Conservation (phyloP, 768 basidiomycete genomes). For the Melanogaster broomeanus region DNA sequence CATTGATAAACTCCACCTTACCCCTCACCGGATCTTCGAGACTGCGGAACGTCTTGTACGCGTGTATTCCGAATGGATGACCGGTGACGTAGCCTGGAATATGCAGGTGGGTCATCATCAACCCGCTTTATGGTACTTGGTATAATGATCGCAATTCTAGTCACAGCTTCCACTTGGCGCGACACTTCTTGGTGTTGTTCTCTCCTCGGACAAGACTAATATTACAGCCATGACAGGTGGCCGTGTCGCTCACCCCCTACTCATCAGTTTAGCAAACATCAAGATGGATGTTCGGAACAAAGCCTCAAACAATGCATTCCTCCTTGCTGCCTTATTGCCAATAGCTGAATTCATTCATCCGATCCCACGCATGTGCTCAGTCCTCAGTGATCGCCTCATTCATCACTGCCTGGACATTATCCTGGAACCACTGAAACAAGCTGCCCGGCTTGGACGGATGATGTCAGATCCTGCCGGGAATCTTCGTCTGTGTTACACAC, state of each 20-base stretch:
- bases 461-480: slow-evolving; percentile 23
- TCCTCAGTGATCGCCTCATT: background rate
- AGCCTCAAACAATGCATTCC: background rate
- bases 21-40: background rate
- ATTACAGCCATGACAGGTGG: slow-evolving; percentile 18
- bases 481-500: slow-evolving; percentile 9
- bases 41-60: background rate
- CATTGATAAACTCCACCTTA: background rate
- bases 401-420: slow-evolving; percentile 21
- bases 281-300: background rate
- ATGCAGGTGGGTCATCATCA: slow-evolving; percentile 22
- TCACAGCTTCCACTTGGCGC: no score
- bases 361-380: background rate
- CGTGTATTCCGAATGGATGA: slow-evolving; percentile 16
- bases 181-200: slow-evolving; percentile 22
- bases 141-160: background rate
- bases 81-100: slow-evolving; percentile 23
- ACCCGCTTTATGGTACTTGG: background rate
- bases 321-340: background rate
- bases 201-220: slow-evolving; percentile 35
- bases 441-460: slow-evolving; percentile 16
- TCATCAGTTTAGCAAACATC: slow-evolving; percentile 5
- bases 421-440: slow-evolving; percentile 13
- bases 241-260: background rate
- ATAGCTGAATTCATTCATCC: background rate